Percentiles rank a stretch among this genome's conserved stretches.
phyloP scores from a whole-genome alignment of 2,329 filamentous ascomycete genomes.

The Pseudogymnoascus sp. region DNA sequence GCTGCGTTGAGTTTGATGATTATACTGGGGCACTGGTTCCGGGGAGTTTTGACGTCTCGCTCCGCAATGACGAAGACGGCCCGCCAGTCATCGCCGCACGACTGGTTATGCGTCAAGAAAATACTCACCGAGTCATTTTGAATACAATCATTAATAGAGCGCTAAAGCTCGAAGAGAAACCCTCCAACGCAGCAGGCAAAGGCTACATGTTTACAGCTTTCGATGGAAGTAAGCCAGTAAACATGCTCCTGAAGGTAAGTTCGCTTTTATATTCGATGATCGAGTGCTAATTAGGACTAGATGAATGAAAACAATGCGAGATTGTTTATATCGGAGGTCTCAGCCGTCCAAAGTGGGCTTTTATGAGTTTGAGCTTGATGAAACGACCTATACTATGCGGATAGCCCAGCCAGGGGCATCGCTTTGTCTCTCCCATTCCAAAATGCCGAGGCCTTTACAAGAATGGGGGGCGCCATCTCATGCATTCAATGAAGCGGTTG shows the following conservation, averaged over 20 bases:
- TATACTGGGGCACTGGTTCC: slow-evolving; percentile 39
- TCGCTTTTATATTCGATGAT: slow-evolving; percentile 9
- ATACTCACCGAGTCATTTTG: slow-evolving; percentile 76
- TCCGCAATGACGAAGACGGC: slow-evolving; percentile 36
- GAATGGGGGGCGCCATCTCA: neutral
- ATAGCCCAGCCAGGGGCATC: neutral
- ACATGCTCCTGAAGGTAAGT: slow-evolving; percentile 54
- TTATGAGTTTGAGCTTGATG: slow-evolving; percentile 11
- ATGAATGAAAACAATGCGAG: slow-evolving; percentile 28
- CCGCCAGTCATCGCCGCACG: slow-evolving; percentile 35
- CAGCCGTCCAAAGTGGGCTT: slow-evolving; percentile 29
- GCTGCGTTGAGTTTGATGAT: slow-evolving; percentile 49
- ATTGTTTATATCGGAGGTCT: slow-evolving; percentile 28
- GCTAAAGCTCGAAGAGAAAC: slow-evolving; percentile 73
- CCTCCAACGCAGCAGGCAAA: slow-evolving; percentile 52
- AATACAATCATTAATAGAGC: slow-evolving; percentile 75
- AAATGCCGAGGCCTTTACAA: neutral
- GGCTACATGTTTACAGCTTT: slow-evolving; percentile 60
- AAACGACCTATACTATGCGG: slow-evolving; percentile 3
- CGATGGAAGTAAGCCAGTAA: slow-evolving; percentile 50
- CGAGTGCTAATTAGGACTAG: slow-evolving; percentile 18
- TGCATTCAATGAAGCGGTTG: slow-evolving; percentile 2
- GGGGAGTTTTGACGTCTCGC: slow-evolving; percentile 50
- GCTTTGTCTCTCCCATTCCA: neutral
- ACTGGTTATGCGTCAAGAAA: slow-evolving; percentile 85